Base-by-base conservation (phyloP, 495 filamentous ascomycete species). In the Penicillium macrosclerotiorum region DNA sequence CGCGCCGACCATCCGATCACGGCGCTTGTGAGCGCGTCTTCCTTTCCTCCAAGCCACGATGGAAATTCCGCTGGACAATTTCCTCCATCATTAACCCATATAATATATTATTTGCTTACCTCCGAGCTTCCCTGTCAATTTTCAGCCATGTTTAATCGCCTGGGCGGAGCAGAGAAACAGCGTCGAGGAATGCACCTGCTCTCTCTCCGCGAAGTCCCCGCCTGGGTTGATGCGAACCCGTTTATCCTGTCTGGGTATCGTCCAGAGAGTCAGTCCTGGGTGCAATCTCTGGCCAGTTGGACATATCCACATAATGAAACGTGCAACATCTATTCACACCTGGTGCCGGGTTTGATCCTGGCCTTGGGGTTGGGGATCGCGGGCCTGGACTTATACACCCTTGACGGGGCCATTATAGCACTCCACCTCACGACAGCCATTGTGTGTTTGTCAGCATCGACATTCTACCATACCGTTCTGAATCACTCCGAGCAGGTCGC, bases 181-280 rank as follows among this genome's bases (percentile, higher is more conserved):
- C n/a, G 2, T 19, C 33, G 13, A 4, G 19, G 37, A 42, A 26
- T 33, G 13, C 26, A 32, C 5, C 22, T 45, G n/a, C 41, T 51
- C 4, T 12, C 35, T 8, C 37, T 34, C 37, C 6, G 19, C 3
- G 46, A 57, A 23, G 16, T 54, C 1, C 57, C 53, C 1, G 2
- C 30, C 22, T 74, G 72, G 68, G 49, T 54, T 19, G 55, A 70
- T 38, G 51, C 65, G 31, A 73, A 67, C 46, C 55, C 63, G 3
- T 68, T 60, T 50, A 68, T 74, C 34, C 44, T 51, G 1, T 51
- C 59, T 1, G 54, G 57, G 1, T 73, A 68, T 46, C 68, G 69
- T 8, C 59, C 68, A 27, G 51, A 57, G 37, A 64, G 63, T 2
- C 35, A 63, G 25, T 72, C 71, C 3, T 54, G 51, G 40, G 12